Evolutionary conservation across 768 basidiomycete genomes (phyloP).

Genomic region (Kwoniella sp.): DNA sequence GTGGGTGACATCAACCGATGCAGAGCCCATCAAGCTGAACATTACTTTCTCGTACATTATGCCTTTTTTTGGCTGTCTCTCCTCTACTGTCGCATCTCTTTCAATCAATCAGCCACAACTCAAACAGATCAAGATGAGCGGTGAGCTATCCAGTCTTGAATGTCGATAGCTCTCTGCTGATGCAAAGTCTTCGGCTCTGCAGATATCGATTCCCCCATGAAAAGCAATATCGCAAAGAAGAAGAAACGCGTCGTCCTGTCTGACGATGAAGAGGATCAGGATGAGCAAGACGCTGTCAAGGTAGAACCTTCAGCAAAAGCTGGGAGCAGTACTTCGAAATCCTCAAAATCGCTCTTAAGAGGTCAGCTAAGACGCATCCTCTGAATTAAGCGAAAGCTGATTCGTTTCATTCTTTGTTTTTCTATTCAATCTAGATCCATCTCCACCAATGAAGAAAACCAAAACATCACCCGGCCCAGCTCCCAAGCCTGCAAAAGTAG

Average conservation of each 20-base stretch:
- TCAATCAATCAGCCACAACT: no score
- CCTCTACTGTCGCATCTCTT: no score
- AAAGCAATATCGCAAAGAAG: constrained; percentile 17
- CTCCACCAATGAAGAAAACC: constrained; percentile 45
- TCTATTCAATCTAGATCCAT: constrained; percentile 25
- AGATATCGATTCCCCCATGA: constrained; percentile 32
- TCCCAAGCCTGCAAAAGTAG: constrained; percentile 16
- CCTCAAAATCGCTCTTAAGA: background rate
- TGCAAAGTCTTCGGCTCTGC: background rate
- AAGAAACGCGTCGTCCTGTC: constrained; percentile 46
- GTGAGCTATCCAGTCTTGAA: background rate
- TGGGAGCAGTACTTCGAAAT: background rate
- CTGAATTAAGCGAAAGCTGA: no score
- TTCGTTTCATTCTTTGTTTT: no score
- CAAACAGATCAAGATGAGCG: background rate
- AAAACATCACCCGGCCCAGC: constrained; percentile 18
- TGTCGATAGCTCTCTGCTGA: background rate
- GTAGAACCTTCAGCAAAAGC: background rate
- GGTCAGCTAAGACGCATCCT: constrained; percentile 7
- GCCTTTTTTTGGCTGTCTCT: no score
- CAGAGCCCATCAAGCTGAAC: background rate
- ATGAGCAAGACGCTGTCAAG: background rate
- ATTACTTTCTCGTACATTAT: no score
- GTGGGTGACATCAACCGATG: background rate
- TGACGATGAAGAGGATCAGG: constrained; percentile 37